Evolutionary conservation across 2,329 filamentous ascomycete genomes (phyloP).

Genomic region (Neofusicoccum kwambonambiense): DNA sequence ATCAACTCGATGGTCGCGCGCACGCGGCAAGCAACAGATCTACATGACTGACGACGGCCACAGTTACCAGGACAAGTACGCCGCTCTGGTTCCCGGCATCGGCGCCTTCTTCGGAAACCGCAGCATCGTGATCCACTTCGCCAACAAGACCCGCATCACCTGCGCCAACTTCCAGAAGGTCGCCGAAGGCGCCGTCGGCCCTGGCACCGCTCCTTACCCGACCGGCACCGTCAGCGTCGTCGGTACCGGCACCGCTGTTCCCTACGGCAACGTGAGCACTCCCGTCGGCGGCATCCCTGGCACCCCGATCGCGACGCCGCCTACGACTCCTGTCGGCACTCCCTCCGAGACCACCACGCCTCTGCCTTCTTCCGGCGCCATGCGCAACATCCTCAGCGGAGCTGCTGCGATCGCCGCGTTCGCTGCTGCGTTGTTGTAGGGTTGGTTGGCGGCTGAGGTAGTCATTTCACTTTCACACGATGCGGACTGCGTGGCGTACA

Average conservation of each 20-base stretch:
- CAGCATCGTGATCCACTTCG: slow-evolving; percentile 54
- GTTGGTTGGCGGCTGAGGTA: neutral
- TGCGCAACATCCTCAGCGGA: neutral
- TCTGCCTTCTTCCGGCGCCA: neutral
- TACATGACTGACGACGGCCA: neutral
- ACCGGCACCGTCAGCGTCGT: neutral
- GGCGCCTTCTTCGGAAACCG: slow-evolving; percentile 54
- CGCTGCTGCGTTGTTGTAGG: neutral
- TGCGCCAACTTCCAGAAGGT: slow-evolving; percentile 55
- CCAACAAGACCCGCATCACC: slow-evolving; percentile 54
- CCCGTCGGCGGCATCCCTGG: neutral
- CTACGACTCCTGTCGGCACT: neutral
- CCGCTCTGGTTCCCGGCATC: slow-evolving; percentile 43
- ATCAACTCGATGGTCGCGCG: neutral
- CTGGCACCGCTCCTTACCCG: neutral
- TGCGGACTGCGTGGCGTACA: neutral
- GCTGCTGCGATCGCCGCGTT: neutral
- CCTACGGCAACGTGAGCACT: neutral
- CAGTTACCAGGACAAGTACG: slow-evolving; percentile 51
- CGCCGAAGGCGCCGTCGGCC: neutral
- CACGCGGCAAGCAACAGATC: neutral
- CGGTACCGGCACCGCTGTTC: neutral
- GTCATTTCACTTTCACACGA: neutral
- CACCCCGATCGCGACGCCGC: neutral
- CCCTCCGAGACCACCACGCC: neutral